Evolutionary conservation across 805 yeast species (phyloP), one percentile per base, ranked within the genome.

Genomic region (Henningerozyma blattae): DNA sequence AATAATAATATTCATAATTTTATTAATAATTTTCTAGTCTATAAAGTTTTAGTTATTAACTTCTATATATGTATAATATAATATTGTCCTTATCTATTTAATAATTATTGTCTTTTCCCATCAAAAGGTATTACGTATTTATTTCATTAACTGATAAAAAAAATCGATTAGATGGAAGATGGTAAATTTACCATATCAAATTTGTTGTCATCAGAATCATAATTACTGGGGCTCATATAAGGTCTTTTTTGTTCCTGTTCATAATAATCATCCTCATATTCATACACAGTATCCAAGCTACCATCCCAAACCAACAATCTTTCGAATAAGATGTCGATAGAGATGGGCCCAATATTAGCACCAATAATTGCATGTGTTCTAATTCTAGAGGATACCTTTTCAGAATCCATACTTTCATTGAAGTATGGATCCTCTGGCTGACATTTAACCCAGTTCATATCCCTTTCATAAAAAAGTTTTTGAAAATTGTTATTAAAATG

Each of bases 331-430:
- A 62, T 51, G 34, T 61, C 64, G 30, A 70, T 56, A 3, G 64
- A 50, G 14, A 67, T 32, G 1, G 67, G 64, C 0, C 65, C 67
- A 14, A 58, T 43, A 36, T 62, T 64, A 20, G 66, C 62, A 19
- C 59, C 62, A 15, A 61, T 56, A 13, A 66, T 38, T 0, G 70
- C 62, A 4, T 52, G 40, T 34, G 57, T 47, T 33, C 51, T 50
- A 9, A 52, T 45, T 15, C 45, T 42, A 0, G 53, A 53, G 12
- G 30, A 14, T 8, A 8, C 10, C 2, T 4, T 31, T 28, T 38
- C 36, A 1, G 35, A 25, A 28, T 32, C 39, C 18, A 34, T 25
- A 27, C 28, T 28, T 17, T 33, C 29, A 3, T 33, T 31, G 12
- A 24, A n/a, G 22, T 25, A 27, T 15, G 16, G 12, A 7, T 45